Percentiles rank a stretch among this genome's conserved stretches.
phyloP scores from a whole-genome alignment of 2,329 filamentous ascomycete genomes.

The Thielaviopsis punctulata region DNA sequence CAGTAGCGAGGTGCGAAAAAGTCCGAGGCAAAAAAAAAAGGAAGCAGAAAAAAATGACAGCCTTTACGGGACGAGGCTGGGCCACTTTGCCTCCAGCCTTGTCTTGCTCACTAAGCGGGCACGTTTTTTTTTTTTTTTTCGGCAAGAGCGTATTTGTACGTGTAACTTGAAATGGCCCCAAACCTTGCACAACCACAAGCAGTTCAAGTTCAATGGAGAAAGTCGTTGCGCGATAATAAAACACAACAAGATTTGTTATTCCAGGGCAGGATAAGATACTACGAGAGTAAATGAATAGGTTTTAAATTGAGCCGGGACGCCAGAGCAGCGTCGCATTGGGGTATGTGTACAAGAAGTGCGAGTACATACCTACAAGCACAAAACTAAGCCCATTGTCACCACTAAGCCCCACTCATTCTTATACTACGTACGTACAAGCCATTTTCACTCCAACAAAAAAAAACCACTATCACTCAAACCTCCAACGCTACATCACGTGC shows the following conservation, averaged over 20 bases:
- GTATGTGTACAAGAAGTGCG: too few species aligned
- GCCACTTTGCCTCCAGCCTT: constrained; percentile 5
- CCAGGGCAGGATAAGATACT: too few species aligned
- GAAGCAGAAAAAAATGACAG: constrained; percentile 3
- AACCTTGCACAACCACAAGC: not conserved
- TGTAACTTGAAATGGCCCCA: not conserved
- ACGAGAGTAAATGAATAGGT: too few species aligned
- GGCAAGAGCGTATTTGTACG: not conserved
- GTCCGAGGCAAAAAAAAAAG: not conserved
- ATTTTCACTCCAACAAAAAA: too few species aligned
- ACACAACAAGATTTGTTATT: too few species aligned
- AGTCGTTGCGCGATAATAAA: not conserved
- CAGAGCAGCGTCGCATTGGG: too few species aligned
- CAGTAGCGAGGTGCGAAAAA: not conserved
- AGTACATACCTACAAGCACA: too few species aligned
- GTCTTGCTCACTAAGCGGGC: not conserved
- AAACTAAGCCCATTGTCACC: too few species aligned
- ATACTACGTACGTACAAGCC: too few species aligned
- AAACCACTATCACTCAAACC: too few species aligned
- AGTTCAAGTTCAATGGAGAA: not conserved
- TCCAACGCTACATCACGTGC: not conserved
- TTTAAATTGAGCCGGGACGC: too few species aligned
- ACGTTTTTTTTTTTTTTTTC: not conserved
- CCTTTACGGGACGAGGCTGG: constrained; percentile 12
- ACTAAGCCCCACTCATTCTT: too few species aligned